These are phyloP conservation scores for Choiromyces venosus DNA, from an alignment of 495 filamentous ascomycete species.

Conservation along the genomic window DNA sequence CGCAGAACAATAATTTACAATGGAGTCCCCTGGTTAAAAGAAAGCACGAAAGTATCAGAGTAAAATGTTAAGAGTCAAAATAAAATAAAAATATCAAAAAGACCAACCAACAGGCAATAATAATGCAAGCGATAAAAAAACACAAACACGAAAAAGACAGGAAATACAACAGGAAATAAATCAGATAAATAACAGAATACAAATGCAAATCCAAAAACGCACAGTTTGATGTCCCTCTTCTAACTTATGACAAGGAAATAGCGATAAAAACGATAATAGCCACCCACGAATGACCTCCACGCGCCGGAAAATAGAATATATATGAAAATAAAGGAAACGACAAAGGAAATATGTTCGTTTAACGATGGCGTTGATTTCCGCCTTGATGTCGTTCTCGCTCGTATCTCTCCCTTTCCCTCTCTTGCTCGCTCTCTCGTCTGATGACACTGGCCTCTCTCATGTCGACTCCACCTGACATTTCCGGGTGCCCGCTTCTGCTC, in stretches of 20 bases:
- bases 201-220: slow-evolving; percentile 37
- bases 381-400: slow-evolving; percentile 35
- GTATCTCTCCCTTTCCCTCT: slow-evolving; percentile 28
- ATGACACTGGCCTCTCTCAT: slow-evolving; percentile 32
- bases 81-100: not conserved
- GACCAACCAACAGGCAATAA: slow-evolving; percentile 10
- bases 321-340: slow-evolving; percentile 27
- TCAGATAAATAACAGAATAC: slow-evolving; percentile 26
- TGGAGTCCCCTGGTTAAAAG: slow-evolving; percentile 2
- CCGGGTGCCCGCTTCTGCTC: slow-evolving; percentile 25
- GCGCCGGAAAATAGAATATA: slow-evolving; percentile 28
- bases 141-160: slow-evolving; percentile 9
- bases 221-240: slow-evolving; percentile 36
- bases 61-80: not conserved
- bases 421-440: slow-evolving; percentile 33
- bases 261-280: slow-evolving; percentile 37
- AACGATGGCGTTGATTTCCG: slow-evolving; percentile 39
- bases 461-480: slow-evolving; percentile 17
- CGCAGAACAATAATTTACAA: slow-evolving; percentile 2
- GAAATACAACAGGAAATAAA: slow-evolving; percentile 17
- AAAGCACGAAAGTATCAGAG: not conserved
- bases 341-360: slow-evolving; percentile 35
- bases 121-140: slow-evolving; percentile 22
- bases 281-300: slow-evolving; percentile 36
- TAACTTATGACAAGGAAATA: slow-evolving; percentile 31